A percentile compares a stretch with the other conserved stretches of the same genome.
phyloP scores from a whole-genome alignment of 192 early-diverging fungal species.

The Kickxella alabastrina region DNA sequence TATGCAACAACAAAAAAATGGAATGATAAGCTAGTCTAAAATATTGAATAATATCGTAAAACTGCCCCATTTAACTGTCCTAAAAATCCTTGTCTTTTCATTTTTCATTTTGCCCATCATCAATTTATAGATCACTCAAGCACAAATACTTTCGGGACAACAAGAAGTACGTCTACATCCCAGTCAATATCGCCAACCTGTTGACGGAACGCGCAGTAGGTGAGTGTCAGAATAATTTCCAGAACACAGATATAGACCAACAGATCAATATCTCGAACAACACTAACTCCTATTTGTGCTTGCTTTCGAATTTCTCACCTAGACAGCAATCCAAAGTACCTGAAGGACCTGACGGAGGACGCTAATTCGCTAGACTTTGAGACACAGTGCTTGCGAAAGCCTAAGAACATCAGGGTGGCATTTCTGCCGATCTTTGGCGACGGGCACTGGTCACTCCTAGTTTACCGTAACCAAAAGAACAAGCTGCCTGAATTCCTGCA shows the following conservation, averaged over 20 bases:
- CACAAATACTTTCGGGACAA: slow-evolving; percentile 38
- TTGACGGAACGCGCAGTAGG: slow-evolving; percentile 34
- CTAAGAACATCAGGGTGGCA: slow-evolving; percentile 32
- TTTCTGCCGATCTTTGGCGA: slow-evolving; percentile 49
- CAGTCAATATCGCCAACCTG: slow-evolving; percentile 37
- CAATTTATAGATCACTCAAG: slow-evolving; percentile 24
- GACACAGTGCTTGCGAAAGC: slow-evolving; percentile 32
- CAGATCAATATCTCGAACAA: too few species aligned
- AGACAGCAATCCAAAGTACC: slow-evolving; percentile 23
- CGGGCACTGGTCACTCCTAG: slow-evolving; percentile 47
- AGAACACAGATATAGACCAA: too few species aligned
- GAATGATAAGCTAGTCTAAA: background rate
- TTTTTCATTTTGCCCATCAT: background rate
- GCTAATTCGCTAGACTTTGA: slow-evolving; percentile 39
- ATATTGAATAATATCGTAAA: too few species aligned
- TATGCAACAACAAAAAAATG: background rate
- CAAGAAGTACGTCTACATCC: slow-evolving; percentile 45
- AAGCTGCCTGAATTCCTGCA: slow-evolving; percentile 44
- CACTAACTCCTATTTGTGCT: too few species aligned
- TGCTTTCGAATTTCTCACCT: background rate
- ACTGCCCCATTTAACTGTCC: too few species aligned
- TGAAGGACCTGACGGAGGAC: slow-evolving; percentile 30
- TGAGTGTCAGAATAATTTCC: slow-evolving; percentile 1
- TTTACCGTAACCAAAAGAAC: slow-evolving; percentile 28
- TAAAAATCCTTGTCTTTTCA: too few species aligned